Conservation (phyloP, 257 asterid species). For the Solanum piurae region DNA sequence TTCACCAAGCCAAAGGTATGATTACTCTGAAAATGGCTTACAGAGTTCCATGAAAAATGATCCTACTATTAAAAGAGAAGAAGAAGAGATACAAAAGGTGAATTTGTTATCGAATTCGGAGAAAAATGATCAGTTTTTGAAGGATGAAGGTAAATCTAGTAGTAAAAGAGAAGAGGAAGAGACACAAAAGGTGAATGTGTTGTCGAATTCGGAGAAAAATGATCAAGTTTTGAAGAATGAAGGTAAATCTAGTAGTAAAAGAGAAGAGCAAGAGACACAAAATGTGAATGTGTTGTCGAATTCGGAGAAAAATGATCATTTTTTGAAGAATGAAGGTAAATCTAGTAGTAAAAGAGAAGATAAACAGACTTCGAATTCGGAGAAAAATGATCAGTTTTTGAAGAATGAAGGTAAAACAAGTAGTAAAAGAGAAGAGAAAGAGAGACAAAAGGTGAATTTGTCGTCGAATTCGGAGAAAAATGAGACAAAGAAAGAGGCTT, state of each 20-base stretch:
- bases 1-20: not conserved
- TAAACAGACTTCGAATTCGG: not conserved
- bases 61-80: not conserved
- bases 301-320: not conserved
- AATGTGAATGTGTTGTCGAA: not conserved
- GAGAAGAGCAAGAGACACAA: not conserved
- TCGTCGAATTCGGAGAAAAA: not conserved
- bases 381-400: not conserved
- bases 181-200: not conserved
- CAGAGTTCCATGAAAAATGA: not conserved
- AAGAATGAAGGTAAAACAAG: not conserved
- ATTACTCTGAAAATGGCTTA: not conserved
- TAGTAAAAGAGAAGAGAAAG: not conserved
- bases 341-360: not conserved
- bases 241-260: not conserved
- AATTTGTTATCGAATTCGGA: not conserved
- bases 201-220: not conserved
- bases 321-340: not conserved
- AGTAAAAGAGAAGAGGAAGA: not conserved
- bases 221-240: not conserved
- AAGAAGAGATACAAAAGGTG: not conserved
- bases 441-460: not conserved
- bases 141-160: not conserved
- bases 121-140: not conserved
- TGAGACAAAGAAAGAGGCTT: not conserved